These are phyloP conservation scores for Nannochloris sp. DNA, from an alignment of 139 green algal genomes.

Conservation along the genomic window DNA sequence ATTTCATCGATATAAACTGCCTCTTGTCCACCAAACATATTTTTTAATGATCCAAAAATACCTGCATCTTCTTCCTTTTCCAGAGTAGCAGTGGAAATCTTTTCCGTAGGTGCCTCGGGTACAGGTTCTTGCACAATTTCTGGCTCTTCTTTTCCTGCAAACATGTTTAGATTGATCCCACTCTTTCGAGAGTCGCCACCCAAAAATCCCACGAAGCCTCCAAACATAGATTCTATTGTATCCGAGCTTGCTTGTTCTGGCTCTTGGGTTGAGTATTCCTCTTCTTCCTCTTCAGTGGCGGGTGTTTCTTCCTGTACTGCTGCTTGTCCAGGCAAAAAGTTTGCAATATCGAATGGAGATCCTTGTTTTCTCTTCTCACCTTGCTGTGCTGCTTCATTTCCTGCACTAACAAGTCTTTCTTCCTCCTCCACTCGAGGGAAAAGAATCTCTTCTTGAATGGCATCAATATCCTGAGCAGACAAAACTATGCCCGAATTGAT, in stretches of 20 bases:
- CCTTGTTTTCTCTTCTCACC: constrained; percentile 4
- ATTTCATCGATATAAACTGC: background rate
- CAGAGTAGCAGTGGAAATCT: background rate
- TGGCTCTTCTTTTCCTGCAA: constrained; percentile 7
- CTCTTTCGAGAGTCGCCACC: background rate
- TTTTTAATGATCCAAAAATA: background rate
- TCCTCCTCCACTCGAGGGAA: constrained; percentile 7
- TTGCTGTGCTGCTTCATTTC: background rate
- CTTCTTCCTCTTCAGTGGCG: constrained; percentile 5
- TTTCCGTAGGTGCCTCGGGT: constrained; percentile 5
- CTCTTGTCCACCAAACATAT: constrained; percentile 7
- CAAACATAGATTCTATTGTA: background rate
- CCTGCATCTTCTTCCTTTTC: background rate
- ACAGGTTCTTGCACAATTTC: background rate
- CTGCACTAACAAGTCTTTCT: constrained; percentile 1
- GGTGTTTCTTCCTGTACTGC: background rate
- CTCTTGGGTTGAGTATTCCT: constrained; percentile 11
- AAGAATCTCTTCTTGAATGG: constrained; percentile 17
- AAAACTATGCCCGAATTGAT: constrained; percentile 23
- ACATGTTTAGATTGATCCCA: background rate
- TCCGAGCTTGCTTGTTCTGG: background rate
- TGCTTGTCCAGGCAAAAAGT: background rate
- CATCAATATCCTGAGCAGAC: constrained; percentile 19
- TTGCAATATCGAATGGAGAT: background rate
- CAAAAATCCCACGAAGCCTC: background rate